phyloP scores from a whole-genome alignment of 2,329 filamentous ascomycete genomes.

The Sporothrix inflata region DNA sequence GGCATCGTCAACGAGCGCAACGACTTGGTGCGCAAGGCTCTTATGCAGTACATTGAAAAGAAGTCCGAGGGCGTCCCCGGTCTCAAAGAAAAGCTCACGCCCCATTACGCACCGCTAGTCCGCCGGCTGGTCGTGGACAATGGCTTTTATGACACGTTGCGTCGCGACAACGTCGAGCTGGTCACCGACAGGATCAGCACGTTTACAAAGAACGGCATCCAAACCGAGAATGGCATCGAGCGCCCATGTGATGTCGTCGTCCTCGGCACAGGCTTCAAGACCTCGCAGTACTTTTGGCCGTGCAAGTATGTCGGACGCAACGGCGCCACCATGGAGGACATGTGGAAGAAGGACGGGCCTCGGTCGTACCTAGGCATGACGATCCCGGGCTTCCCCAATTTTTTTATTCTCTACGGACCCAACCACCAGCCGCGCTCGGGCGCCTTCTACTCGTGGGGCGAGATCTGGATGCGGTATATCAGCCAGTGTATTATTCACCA shows the following conservation, averaged over 20 bases:
- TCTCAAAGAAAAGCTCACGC: background rate
- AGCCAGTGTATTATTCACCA: background rate
- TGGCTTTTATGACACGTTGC: background rate
- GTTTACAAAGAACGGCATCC: background rate
- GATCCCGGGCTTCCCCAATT: background rate
- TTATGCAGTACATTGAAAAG: background rate
- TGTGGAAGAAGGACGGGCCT: background rate
- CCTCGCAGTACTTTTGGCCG: background rate
- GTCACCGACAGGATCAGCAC: background rate
- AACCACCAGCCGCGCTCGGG: background rate
- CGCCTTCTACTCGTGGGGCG: background rate
- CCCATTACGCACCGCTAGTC: background rate
- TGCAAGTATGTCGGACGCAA: background rate
- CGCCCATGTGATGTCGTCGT: background rate
- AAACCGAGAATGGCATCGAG: background rate
- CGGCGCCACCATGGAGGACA: background rate
- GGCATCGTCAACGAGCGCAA: constrained; percentile 6
- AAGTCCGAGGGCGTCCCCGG: background rate
- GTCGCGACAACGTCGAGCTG: background rate
- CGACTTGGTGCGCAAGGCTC: background rate
- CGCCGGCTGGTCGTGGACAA: background rate
- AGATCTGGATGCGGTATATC: constrained; percentile 5
- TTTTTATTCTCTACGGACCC: background rate
- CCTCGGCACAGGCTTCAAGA: background rate
- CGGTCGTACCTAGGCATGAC: background rate